Evolutionary conservation across 768 basidiomycete species (phyloP).

Genomic region (Podaxis sp.): DNA sequence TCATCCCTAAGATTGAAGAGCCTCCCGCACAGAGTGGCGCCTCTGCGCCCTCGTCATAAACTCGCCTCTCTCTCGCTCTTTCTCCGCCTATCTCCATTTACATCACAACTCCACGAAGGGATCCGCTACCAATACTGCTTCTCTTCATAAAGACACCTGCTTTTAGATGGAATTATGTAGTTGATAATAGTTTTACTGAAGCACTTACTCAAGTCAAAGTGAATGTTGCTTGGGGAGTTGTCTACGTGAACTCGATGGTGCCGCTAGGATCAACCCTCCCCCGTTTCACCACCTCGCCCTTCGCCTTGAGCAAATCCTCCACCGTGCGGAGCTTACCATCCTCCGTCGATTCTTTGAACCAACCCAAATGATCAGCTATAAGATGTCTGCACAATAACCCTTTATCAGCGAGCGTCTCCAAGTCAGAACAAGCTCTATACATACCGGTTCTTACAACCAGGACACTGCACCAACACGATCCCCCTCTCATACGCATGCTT

Average conservation of each 20-base stretch:
- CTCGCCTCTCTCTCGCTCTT: not conserved
- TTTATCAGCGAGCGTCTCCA: not conserved
- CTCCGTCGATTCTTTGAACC: slow-evolving; percentile 83
- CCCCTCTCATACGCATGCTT: slow-evolving; percentile 82
- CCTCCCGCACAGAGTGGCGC: slow-evolving; percentile 11
- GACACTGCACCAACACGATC: slow-evolving; percentile 89
- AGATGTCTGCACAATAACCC: slow-evolving; percentile 50
- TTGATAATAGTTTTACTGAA: not conserved
- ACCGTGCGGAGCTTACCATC: slow-evolving; percentile 72
- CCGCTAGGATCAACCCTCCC: slow-evolving; percentile 46
- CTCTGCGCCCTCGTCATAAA: not conserved
- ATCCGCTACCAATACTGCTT: not conserved
- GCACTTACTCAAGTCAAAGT: not conserved
- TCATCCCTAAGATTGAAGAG: slow-evolving; percentile 53
- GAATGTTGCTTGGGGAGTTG: not conserved
- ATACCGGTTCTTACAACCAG: slow-evolving; percentile 82
- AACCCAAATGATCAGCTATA: slow-evolving; percentile 87
- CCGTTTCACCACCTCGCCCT: slow-evolving; percentile 70
- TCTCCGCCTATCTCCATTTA: not conserved
- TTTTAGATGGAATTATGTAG: not conserved
- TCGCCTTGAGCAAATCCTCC: slow-evolving; percentile 74
- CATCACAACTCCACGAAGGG: not conserved
- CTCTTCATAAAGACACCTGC: not conserved
- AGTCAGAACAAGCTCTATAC: not conserved
- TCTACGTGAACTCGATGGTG: slow-evolving; percentile 49